A percentile compares a stretch with the other conserved stretches of the same genome.
Conservation (phyloP, 208 protist genomes). For the Zelonia costaricensis region DNA sequence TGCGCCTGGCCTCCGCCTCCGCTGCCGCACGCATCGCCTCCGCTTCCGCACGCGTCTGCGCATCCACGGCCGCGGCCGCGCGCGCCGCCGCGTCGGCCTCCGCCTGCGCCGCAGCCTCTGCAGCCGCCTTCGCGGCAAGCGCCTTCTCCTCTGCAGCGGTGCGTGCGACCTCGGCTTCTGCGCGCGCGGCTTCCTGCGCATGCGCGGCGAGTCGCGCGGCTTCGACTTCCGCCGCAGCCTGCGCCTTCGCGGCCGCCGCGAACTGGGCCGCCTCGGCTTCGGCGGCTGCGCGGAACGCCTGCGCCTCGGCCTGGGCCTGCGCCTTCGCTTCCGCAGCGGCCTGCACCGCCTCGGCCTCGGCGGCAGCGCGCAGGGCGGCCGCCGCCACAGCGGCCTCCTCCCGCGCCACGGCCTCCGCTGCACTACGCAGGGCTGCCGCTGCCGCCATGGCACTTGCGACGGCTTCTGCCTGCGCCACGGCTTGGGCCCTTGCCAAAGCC, state of each 20-base stretch:
- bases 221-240: neutral
- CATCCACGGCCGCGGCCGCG: neutral
- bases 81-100: neutral
- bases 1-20: neutral
- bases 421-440: neutral
- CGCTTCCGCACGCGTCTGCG: neutral
- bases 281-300: neutral
- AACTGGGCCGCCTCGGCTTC: neutral
- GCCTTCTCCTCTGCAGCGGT: neutral
- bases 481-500: neutral
- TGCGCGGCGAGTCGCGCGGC: too few relatives aligned
- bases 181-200: too few relatives aligned
- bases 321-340: neutral
- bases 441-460: neutral
- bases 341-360: neutral
- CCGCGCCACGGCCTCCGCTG: neutral
- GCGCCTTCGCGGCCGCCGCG: neutral
- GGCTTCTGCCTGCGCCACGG: neutral
- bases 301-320: neutral
- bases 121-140: neutral
- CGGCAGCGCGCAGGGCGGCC: neutral
- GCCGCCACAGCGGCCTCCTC: neutral
- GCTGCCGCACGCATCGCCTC: neutral
- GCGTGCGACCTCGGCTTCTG: neutral
- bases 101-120: neutral